Base-by-base conservation (phyloP, 1,284 basidiomycete species). In the Sporisorium iseilematis-ciliati region DNA sequence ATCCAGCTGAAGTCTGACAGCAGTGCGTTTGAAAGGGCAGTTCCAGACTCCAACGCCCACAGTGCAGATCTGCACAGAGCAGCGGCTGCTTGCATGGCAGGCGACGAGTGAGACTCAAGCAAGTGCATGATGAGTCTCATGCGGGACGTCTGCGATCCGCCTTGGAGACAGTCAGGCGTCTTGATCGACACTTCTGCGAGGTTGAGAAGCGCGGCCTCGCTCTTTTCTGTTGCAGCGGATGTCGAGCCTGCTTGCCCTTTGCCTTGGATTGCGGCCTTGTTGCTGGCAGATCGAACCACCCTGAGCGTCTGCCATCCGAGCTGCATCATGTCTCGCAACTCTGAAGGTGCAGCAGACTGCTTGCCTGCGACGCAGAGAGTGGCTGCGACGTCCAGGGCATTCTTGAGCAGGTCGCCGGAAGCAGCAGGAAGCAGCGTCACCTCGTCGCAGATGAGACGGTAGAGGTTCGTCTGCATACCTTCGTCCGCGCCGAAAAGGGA, bases 341-440 rank as follows among this genome's bases (percentile, higher is more conserved):
- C 54, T 5, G 62, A 43, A 26, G 66, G 55, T n/a, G 71, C 51
- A 7, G 54, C 66, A 26, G 71, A 65, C 55, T 69, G 54, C 46
- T 56, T 60, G 35, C 66, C 59, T 18, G 63, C 58, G 8, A 65
- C 48, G 33, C 71, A 60, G 7, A 80, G 65, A 7, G 71, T 76
- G 10, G 79, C 77, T 18, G 67, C 70, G 0, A 72, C 53, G 12
- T 70, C 53, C 1, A 86, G 57, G 3, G 82, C 81, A 10, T 84
- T 81, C 3, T 70, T 55, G 23, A 87, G 74, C 21, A 77, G 35
- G n/a, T 77, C 68, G 20, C 53, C 35, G 31, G 59, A 50, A 26
- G 51, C 51, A 14, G 35, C 18, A 1, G 62, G 63, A 16, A 62
- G 58, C 14, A 53, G 5, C 29, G 54, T 43, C 14, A 58, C 31